Base-by-base conservation (phyloP, 2,329 filamentous ascomycete species). In the Aspergillus tanneri region DNA sequence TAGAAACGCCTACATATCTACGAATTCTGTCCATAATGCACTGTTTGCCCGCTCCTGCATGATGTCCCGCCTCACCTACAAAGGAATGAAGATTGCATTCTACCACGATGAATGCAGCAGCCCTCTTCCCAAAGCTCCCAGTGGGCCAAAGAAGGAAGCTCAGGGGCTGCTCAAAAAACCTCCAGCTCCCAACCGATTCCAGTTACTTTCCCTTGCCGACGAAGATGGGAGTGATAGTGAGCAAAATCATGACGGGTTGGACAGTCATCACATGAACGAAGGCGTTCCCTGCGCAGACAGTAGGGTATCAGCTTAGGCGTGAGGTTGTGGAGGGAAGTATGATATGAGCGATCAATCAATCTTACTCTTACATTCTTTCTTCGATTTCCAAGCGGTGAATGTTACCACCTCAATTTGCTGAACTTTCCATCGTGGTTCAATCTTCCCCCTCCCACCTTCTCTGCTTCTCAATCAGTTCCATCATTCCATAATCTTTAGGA, bases 21-120 rank as follows among this genome's bases (percentile, higher is more conserved):
- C 85, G 6, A 95, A 91, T 66, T 90, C 88, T 0, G 78, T 95
- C 8, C 79, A 86, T 60, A 85, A 86, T 53, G 86, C 88, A 9
- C 77, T 89, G 43, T 88, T 85, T 67, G 88, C 88, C 7, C 80
- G 82, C 14, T 87, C 81, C 8, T 93, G 88, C 71, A 87, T 95
- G 85, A 84, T 86, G 80, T 76, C 71, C 47, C 67, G 70, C 47
- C 82, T 80, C 11, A 78, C 77, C 23, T 95, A 93, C 72, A 88
- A 85, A 62, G 77, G 80, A 18, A 82, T 78, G 50, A 84, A 78
- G 53, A 86, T 95, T 56, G 82, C 85, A 11, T 92, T 84, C 78
- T 83, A 78, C 52, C 67, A 73, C 0, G 89, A 95, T 59, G 87
- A 91, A 57, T 95, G 89, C 62, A 80, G 81, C 28, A 77, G 79